Evolutionary conservation across 768 basidiomycete genomes (phyloP), one percentile per base, ranked within the genome.

Genomic region (Amanita polypyramis): DNA sequence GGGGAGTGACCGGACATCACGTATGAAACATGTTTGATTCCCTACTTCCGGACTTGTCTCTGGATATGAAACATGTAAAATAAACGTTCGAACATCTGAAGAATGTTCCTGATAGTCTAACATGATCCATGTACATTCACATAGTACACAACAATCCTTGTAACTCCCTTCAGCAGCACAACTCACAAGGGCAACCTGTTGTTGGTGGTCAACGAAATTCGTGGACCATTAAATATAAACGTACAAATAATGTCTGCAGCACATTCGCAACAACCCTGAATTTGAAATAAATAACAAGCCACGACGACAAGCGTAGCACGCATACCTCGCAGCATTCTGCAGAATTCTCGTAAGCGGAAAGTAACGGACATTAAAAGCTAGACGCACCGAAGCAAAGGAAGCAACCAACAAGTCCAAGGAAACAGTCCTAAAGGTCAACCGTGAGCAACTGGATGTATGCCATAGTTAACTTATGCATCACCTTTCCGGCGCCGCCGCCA

Each of bases 161-260:
- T 21, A 14, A 14, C 17, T 33, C 8, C 44, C 25, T 53, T 68
- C 68, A 81, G 60, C 82, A 85, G 61, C 77, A 79, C 76, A 85
- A 76, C 67, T 86, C 84, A 69, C 84, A 86, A 7, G 84, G 84
- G 71, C 82, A 86, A 64, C 83, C 83, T 85, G 53, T 27, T 45
- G 7, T 30, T 29, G 21, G 8, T 43, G 37, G n/a, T 43, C 19
- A 37, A 15, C 10, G 12, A 11, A 15, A 14, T 27, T 4, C 30
- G 3, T 15, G 14, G 47, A 21, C 36, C 3, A 5, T 20, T 21
- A 25, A 15, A 35, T 20, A 15, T 3, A 14, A 34, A 64, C 84
- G 60, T 58, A 85, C 84, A 87, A 37, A 86, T 54, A 55, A 86
- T 85, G 56, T 85, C 83, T 14, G 67, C 84, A 46, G 62, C 54